A percentile compares a stretch with the other conserved stretches of the same genome.
Conservation (phyloP, 202 grass and related monocot species). For the Zoysia matrella region DNA sequence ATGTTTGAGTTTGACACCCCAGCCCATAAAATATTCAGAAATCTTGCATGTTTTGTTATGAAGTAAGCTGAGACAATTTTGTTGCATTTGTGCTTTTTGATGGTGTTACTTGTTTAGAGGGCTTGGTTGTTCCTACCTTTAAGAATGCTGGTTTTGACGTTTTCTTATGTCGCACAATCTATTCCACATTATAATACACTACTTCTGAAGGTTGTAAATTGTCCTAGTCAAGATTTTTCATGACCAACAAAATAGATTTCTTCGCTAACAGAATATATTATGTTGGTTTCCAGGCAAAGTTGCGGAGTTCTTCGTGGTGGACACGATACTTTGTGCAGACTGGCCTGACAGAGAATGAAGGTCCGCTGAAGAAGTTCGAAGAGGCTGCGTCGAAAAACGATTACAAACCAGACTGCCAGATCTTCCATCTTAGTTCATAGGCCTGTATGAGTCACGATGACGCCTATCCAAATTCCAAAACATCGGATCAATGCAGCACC, state of each 20-base stretch:
- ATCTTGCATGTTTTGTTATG: background rate
- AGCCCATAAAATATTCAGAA: too few species aligned
- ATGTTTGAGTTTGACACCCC: background rate
- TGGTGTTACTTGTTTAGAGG: conserved; percentile 18
- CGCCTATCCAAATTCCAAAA: conserved; percentile 23
- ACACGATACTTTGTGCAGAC: conserved; percentile 93
- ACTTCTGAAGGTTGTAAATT: background rate
- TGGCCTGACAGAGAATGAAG: conserved; percentile 91
- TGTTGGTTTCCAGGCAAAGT: conserved; percentile 71
- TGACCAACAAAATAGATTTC: background rate
- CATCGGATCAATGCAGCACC: conserved; percentile 15
- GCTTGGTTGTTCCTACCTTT: background rate
- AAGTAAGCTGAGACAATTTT: background rate
- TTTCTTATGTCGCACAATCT: conserved; percentile 21
- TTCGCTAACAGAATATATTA: conserved; percentile 11
- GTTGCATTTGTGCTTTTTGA: conserved; percentile 20
- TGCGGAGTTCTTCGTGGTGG: conserved; percentile 96
- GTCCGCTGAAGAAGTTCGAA: conserved; percentile 87
- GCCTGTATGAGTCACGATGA: background rate
- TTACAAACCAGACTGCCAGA: conserved; percentile 88
- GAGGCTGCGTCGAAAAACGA: conserved; percentile 63
- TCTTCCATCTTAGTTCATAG: conserved; percentile 91
- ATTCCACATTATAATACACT: conserved; percentile 8
- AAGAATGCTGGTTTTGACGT: background rate
- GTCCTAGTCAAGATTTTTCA: background rate